These are phyloP conservation scores for Colletotrichum shisoi DNA, from an alignment of 2,329 filamentous ascomycete genomes.

Conservation along the genomic window DNA sequence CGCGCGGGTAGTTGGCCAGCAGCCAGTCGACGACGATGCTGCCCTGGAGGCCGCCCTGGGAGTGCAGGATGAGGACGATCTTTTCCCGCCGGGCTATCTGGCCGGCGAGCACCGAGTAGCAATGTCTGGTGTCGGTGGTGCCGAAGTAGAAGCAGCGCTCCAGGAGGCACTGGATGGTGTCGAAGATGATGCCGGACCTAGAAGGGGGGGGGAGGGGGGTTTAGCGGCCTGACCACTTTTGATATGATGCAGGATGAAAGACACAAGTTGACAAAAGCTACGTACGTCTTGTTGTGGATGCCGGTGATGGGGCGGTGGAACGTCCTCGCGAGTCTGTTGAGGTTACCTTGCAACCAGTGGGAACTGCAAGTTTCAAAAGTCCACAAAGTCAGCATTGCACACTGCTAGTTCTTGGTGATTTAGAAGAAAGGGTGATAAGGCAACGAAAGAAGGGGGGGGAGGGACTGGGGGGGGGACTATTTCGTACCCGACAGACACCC, in stretches of 20 bases:
- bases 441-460: no score
- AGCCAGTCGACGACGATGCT: constrained; percentile 79
- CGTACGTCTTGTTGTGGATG: constrained; percentile 74
- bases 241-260: no score
- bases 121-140: constrained; percentile 70
- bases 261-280: background rate
- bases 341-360: constrained; percentile 73
- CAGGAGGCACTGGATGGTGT: constrained; percentile 78
- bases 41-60: constrained; percentile 78
- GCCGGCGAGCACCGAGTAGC: constrained; percentile 68
- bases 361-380: background rate
- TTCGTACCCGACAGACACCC: constrained; percentile 68
- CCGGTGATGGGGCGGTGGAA: constrained; percentile 76
- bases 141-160: constrained; percentile 78
- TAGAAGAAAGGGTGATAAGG: no score
- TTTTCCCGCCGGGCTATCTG: constrained; percentile 60
- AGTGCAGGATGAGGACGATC: constrained; percentile 77
- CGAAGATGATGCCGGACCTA: constrained; percentile 73
- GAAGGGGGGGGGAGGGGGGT: no score
- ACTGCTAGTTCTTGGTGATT: background rate
- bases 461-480: no score
- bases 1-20: constrained; percentile 72
- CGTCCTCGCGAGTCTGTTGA: constrained; percentile 74
- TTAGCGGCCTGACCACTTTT: background rate
- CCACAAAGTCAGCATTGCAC: no score